Evolutionary conservation across 2,329 filamentous ascomycete genomes (phyloP), one percentile per base, ranked within the genome.

Genomic region (Albophoma yamanashiensis): DNA sequence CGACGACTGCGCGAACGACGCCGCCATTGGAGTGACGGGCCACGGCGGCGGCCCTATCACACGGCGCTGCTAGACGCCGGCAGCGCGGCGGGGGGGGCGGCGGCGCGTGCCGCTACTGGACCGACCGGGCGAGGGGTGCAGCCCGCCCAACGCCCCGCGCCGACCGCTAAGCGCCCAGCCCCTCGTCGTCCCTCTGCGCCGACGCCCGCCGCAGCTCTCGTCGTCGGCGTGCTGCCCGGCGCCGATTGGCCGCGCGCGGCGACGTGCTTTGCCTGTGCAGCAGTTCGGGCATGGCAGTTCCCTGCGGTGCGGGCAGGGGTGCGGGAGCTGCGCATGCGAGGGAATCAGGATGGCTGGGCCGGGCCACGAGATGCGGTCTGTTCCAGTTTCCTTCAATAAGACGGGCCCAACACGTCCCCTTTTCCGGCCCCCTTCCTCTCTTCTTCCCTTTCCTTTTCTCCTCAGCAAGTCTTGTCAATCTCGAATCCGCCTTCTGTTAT

Each of bases 381-480:
- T 47, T 47, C 43, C 43, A 43, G 45, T 22, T 45, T 31, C n/a
- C 43, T 17, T 34, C n/a, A 59, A 43, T 36, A 45, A 38, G 25
- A 42, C 7, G 5, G 25, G 69, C 67, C 70, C 68, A n/a, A n/a
- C n/a, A n/a, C n/a, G n/a, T n/a, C n/a, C n/a, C n/a, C n/a, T n/a
- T 66, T 68, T 45, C 20, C 31, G 36, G 20, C 22, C 43, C 22
- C 36, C 36, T 15, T 25, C 71, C 68, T 70, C 70, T 38, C n/a
- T 22, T 75, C 75, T 74, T 68, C 71, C 77, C 34, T 36, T 77
- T 73, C 75, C 76, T 70, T 70, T 69, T 69, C 69, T 84, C 85
- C 80, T 80, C 80, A 87, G 86, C 86, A 89, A 89, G 85, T 78
- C 77, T 70, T 79, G 74, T 65, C 80, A 80, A 76, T 70, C 68